phyloP scores from a whole-genome alignment of 164 flowering plant genomes.

The Platanus orientalis region DNA sequence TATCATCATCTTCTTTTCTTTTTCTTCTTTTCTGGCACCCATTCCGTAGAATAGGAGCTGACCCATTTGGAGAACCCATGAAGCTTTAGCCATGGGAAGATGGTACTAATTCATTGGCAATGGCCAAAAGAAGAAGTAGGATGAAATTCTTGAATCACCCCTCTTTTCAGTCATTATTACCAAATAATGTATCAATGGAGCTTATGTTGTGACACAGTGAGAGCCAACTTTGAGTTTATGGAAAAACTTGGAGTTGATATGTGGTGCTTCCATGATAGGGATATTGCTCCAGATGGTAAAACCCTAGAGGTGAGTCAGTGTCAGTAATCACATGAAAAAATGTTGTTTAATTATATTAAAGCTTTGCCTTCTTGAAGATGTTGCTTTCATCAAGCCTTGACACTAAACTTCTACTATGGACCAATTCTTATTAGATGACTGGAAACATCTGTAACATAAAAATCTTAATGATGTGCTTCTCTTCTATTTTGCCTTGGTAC shows the following conservation, averaged over 20 bases:
- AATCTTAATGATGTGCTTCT: no score
- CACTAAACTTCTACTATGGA: no score
- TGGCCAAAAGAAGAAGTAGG: conserved; percentile 98
- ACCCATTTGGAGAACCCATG: conserved; percentile 89
- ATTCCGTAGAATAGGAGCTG: conserved; percentile 90
- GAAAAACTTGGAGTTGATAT: conserved; percentile 86
- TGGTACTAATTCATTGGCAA: conserved; percentile 89
- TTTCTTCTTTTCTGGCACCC: conserved; percentile 99
- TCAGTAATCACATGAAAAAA: background rate
- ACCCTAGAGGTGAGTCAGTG: conserved; percentile 56
- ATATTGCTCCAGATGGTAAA: conserved; percentile 91
- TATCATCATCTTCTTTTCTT: no score
- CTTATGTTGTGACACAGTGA: conserved; percentile 49
- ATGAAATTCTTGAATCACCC: background rate
- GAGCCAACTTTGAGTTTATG: conserved; percentile 93
- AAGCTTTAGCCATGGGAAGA: conserved; percentile 99
- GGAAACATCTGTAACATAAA: no score
- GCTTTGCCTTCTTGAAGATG: no score
- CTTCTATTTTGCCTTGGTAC: background rate
- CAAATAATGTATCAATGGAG: background rate
- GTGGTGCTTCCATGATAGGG: conserved; percentile 99
- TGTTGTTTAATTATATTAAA: no score
- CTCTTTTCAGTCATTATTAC: background rate
- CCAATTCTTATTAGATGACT: no score
- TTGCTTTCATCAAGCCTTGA: no score